Percentiles rank a stretch among this genome's conserved stretches.
phyloP scores from a whole-genome alignment of 306 rosid species.

The Corylus avellana region DNA sequence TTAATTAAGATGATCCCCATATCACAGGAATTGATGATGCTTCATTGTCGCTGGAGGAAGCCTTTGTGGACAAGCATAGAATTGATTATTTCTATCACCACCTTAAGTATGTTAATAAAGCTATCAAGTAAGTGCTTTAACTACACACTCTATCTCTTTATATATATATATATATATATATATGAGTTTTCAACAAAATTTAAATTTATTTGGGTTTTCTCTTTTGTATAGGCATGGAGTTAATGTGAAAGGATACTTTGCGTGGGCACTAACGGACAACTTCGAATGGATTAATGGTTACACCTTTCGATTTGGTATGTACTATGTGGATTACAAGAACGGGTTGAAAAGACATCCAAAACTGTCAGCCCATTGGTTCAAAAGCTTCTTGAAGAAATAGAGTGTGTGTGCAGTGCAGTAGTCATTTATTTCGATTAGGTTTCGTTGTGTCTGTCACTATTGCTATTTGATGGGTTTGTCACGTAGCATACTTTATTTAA shows the following conservation, averaged over 20 bases:
- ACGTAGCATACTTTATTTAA: too few species aligned
- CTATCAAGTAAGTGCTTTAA: constrained; percentile 44
- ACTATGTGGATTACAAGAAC: constrained; percentile 58
- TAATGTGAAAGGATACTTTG: constrained; percentile 66
- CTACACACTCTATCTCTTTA: not conserved
- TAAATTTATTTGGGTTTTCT: not conserved
- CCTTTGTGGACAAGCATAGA: constrained; percentile 37
- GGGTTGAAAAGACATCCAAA: constrained; percentile 50
- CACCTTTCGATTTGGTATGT: constrained; percentile 57
- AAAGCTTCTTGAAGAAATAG: constrained; percentile 40
- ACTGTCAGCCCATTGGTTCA: constrained; percentile 68
- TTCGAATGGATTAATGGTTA: constrained; percentile 61
- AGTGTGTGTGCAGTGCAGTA: not conserved
- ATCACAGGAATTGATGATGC: constrained; percentile 57
- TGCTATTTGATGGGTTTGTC: too few species aligned
- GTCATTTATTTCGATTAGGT: too few species aligned
- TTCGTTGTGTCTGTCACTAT: not conserved
- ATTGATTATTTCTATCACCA: constrained; percentile 45
- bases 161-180: too few species aligned
- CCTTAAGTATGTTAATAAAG: constrained; percentile 40
- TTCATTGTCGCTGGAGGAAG: constrained; percentile 34
- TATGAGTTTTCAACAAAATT: not conserved
- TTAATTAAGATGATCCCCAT: not conserved
- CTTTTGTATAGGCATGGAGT: constrained; percentile 41
- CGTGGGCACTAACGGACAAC: constrained; percentile 71